phyloP scores from a whole-genome alignment of 164 flowering plant species.

The Sedum album region DNA sequence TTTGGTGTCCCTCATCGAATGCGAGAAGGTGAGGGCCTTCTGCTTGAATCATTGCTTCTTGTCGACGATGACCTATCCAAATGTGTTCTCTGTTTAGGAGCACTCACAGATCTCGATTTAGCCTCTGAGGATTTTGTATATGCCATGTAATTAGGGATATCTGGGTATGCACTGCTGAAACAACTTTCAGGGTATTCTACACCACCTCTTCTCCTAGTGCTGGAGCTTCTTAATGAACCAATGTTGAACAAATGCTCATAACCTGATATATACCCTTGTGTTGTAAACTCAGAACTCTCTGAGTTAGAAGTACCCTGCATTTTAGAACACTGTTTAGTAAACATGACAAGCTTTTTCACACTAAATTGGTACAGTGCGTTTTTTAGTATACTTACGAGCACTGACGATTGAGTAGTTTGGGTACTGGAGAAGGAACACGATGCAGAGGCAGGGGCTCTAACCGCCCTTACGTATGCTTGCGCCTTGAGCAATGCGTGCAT shows the following conservation, averaged over 20 bases:
- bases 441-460: slow-evolving; percentile 28
- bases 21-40: neutral
- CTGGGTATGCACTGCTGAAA: neutral
- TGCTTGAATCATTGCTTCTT: neutral
- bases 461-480: slow-evolving; percentile 41
- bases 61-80: neutral
- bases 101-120: neutral
- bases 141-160: neutral
- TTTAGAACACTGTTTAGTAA: neutral
- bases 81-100: neutral
- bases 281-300: too few relatives aligned
- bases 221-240: neutral
- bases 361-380: neutral
- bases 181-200: neutral
- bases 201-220: neutral
- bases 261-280: too few relatives aligned
- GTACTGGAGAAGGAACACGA: slow-evolving; percentile 29
- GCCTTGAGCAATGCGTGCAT: slow-evolving; percentile 49
- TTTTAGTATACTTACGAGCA: slow-evolving; percentile 21
- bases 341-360: neutral
- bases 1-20: neutral
- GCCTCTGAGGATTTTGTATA: neutral
- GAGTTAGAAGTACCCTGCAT: neutral
- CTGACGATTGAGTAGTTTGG: slow-evolving; percentile 33
- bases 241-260: neutral